These are phyloP conservation scores for Rhodotorula sp. DNA, from an alignment of 1,284 basidiomycete species.

Conservation along the genomic window DNA sequence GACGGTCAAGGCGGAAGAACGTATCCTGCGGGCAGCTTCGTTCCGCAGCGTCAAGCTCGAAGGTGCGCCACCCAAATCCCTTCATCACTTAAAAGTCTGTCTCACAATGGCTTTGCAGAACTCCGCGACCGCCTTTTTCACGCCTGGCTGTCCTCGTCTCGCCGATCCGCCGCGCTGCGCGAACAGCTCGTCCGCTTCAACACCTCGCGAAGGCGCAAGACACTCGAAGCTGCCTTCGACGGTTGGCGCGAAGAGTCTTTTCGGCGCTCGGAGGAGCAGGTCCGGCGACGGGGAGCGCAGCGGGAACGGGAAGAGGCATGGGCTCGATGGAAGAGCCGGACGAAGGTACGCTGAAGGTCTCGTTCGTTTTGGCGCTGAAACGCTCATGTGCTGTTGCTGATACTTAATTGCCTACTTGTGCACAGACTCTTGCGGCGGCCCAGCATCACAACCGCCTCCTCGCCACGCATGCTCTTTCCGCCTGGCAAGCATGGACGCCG, in stretches of 20 bases:
- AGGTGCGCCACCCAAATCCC: constrained; percentile 3
- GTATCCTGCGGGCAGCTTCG: constrained; percentile 8
- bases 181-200: background rate
- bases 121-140: constrained; percentile 19
- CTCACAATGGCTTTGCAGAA: constrained; percentile 3
- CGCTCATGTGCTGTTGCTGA: too few relatives aligned
- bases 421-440: constrained; percentile 22
- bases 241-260: constrained; percentile 19
- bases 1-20: background rate
- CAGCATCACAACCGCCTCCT: constrained; percentile 6
- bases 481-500: constrained; percentile 22
- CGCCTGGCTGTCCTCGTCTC: constrained; percentile 11
- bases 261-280: background rate
- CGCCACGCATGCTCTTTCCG: background rate
- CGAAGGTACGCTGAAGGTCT: constrained; percentile 12
- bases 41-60: constrained; percentile 16
- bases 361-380: background rate
- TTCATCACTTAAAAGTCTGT: too few relatives aligned
- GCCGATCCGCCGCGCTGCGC: background rate
- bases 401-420: too few relatives aligned
- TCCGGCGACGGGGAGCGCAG: background rate
- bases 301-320: background rate
- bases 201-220: background rate
- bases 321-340: constrained; percentile 13
- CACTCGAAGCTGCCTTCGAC: background rate